Conservation (phyloP, 371 early-diverging fungal species). For the Entomophthora muscae region DNA sequence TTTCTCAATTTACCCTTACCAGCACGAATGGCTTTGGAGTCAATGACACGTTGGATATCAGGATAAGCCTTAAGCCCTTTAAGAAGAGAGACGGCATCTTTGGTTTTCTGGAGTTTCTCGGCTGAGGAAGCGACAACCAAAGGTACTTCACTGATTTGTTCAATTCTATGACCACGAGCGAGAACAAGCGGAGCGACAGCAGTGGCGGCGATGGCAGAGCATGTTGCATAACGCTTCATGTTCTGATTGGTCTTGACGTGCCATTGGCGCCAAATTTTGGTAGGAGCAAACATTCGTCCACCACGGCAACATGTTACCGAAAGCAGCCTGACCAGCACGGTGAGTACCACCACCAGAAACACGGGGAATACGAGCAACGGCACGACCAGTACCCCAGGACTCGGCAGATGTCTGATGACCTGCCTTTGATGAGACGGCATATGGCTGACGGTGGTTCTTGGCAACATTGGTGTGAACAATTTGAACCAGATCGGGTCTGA, state of each 20-base stretch:
- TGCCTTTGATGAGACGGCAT: constrained; percentile 94
- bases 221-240: constrained; percentile 97
- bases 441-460: constrained; percentile 99
- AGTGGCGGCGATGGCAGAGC: constrained; percentile 97
- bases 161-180: constrained; percentile 98
- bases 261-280: constrained; percentile 99
- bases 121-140: constrained; percentile 78
- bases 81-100: constrained; percentile 86
- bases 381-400: constrained; percentile 99
- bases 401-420: constrained; percentile 99
- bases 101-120: constrained; percentile 87
- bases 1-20: constrained; percentile 99
- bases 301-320: constrained; percentile 99
- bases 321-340: constrained; percentile 99
- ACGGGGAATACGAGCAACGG: constrained; percentile 99
- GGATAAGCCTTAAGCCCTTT: constrained; percentile 86
- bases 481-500: constrained; percentile 96
- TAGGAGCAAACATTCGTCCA: constrained; percentile 99
- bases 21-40: constrained; percentile 93
- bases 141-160: constrained; percentile 91
- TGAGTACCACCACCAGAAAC: constrained; percentile 98
- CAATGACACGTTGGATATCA: constrained; percentile 95
- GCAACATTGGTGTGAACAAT: constrained; percentile 94
- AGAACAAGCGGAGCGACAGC: constrained; percentile 91
- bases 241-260: constrained; percentile 96